phyloP scores from a whole-genome alignment of 306 rosid genomes.

The Ochetophila trinervis region DNA sequence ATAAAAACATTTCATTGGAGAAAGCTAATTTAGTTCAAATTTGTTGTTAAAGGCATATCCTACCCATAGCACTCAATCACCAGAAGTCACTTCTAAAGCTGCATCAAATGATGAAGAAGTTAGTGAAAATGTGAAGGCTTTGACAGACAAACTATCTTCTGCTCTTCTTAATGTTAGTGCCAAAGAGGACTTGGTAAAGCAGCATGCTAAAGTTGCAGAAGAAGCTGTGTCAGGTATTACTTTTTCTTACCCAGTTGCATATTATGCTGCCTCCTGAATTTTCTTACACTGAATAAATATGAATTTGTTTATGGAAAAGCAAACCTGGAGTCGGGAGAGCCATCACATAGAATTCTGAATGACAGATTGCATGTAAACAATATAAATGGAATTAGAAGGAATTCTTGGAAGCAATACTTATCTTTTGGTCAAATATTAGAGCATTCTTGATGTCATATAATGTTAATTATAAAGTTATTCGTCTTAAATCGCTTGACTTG shows the following conservation, averaged over 20 bases:
- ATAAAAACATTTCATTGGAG: slow-evolving; percentile 13
- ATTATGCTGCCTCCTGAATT: slow-evolving; percentile 8
- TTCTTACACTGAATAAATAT: not conserved
- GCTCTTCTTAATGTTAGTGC: slow-evolving; percentile 60
- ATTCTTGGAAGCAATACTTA: not conserved
- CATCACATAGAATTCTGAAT: not conserved
- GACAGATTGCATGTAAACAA: not conserved
- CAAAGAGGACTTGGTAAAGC: slow-evolving; percentile 72
- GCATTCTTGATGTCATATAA: not conserved
- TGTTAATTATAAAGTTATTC: not conserved
- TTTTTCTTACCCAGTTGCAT: slow-evolving; percentile 3
- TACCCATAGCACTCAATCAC: slow-evolving; percentile 47
- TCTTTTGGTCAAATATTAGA: not conserved
- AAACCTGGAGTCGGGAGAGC: not conserved
- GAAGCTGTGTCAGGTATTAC: slow-evolving; percentile 76
- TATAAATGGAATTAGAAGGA: not conserved
- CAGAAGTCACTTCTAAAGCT: slow-evolving; percentile 62
- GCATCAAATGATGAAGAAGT: slow-evolving; percentile 40
- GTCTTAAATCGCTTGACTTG: not conserved
- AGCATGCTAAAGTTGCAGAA: slow-evolving; percentile 84
- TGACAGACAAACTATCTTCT: slow-evolving; percentile 52
- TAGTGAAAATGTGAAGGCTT: slow-evolving; percentile 42
- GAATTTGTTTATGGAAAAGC: not conserved
- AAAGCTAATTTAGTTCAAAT: slow-evolving; percentile 15
- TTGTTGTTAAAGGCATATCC: slow-evolving; percentile 51